phyloP scores from a whole-genome alignment of 768 basidiomycete species.

The Leccinum uliginosum region DNA sequence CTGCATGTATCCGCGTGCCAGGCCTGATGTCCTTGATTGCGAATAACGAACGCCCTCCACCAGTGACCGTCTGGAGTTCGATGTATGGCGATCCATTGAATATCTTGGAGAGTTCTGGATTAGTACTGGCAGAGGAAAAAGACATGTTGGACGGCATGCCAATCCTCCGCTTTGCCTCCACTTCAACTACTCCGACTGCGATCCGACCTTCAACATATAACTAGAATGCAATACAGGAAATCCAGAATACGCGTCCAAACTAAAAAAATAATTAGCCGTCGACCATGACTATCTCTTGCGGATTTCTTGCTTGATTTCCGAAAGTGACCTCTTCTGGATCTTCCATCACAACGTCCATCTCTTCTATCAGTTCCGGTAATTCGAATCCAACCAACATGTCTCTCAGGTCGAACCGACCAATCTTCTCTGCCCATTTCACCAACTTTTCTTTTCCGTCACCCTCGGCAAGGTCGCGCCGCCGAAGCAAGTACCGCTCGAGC shows the following conservation, averaged over 20 bases:
- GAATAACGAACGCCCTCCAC: constrained; percentile 54
- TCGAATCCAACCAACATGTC: constrained; percentile 21
- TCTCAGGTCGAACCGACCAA: constrained; percentile 21
- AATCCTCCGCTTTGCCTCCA: not conserved
- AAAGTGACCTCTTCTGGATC: not conserved
- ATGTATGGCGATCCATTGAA: constrained; percentile 12
- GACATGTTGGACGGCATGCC: constrained; percentile 5
- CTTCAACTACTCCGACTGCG: not conserved
- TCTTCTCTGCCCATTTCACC: constrained; percentile 13
- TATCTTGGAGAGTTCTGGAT: not conserved
- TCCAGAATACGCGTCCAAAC: not conserved
- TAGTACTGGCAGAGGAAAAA: not conserved
- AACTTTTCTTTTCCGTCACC: constrained; percentile 13
- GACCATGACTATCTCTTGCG: constrained; percentile 8
- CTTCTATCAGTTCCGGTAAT: constrained; percentile 11
- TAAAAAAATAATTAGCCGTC: not conserved
- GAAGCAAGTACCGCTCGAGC: constrained; percentile 24
- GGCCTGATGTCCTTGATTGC: constrained; percentile 39
- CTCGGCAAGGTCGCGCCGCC: constrained; percentile 18
- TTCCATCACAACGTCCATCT: constrained; percentile 6
- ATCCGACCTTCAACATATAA: not conserved
- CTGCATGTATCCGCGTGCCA: constrained; percentile 41
- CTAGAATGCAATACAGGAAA: not conserved
- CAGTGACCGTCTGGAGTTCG: constrained; percentile 32
- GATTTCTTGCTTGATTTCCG: not conserved